Base-by-base conservation (phyloP, 805 yeast species). In the Candida easanensis region DNA sequence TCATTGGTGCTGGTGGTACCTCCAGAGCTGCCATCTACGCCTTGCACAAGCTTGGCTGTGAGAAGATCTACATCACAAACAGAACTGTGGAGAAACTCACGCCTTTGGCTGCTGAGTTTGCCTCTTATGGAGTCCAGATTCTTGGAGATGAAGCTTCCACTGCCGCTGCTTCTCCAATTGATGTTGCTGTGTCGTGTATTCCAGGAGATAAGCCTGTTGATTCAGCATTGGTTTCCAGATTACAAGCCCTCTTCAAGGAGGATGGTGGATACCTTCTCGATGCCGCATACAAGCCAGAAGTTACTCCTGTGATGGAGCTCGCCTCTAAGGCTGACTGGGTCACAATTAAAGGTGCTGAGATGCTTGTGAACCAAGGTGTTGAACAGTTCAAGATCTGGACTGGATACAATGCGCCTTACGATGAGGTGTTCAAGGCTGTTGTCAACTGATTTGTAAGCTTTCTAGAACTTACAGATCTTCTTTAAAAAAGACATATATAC, bases 1-100 rank as follows among this genome's bases (percentile, higher is more conserved):
- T 93, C 35, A 71, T 93, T 51, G 99, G 99, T 39, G 97, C 96
- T 17, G 99, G 99, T 33, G 99, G 99, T 34, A 90, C 99, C 20
- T 82, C 97, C 1, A 77, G 97, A 57, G 97, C 99, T 33, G 98
- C 97, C 0, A 79, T 87, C 14, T 89, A 77, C 62, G 97, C 99
- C 1, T 72, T 93, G 51, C 77, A 80, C 58, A 58, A 78, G 48
- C 67, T 91, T 70, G 97, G 97, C 3, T 88, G 95, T 63, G 54
- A 67, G 18, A 79, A 72, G 53, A 86, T 91, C 46, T 88, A 80
- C 68, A 71, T 91, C 70, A 61, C 87, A 45, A 91, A 90, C 69
- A 80, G 98, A 62, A 88, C 96, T 2, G 61, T 68, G 1, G 67
- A 82, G 8, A 88, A 88, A 58, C 69, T 88, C 40, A 60, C 62